Conservation (phyloP, 2,329 filamentous ascomycete species). For the Penicillium sp. region DNA sequence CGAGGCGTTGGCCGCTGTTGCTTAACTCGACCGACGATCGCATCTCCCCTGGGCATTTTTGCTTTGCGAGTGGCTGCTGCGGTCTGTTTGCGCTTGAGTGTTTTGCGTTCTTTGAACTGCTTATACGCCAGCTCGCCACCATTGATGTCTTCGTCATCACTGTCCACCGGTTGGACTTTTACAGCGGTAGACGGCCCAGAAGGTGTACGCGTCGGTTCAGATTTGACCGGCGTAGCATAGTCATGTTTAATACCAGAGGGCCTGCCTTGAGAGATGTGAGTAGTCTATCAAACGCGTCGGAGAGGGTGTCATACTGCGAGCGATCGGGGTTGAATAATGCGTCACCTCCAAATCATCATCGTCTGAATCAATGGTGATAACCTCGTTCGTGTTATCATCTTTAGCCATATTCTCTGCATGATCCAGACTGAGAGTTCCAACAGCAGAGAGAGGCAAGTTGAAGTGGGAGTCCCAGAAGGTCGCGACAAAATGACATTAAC, state of each 20-base stretch:
- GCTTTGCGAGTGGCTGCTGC: constrained; percentile 48
- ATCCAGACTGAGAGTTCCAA: not conserved
- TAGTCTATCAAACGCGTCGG: constrained; percentile 12
- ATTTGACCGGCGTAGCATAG: constrained; percentile 3
- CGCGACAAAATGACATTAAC: not conserved
- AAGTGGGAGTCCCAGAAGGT: constrained; percentile 2
- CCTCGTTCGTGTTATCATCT: constrained; percentile 19
- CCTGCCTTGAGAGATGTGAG: constrained; percentile 20
- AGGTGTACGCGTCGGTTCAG: not conserved
- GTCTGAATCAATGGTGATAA: constrained; percentile 31
- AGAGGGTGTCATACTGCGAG: constrained; percentile 14
- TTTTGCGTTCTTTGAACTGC: constrained; percentile 60
- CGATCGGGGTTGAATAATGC: constrained; percentile 12
- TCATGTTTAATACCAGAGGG: not conserved
- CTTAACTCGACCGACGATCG: constrained; percentile 37
- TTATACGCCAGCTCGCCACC: constrained; percentile 52
- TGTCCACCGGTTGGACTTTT: constrained; percentile 26
- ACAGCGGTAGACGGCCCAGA: constrained; percentile 17
- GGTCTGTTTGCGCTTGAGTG: constrained; percentile 51
- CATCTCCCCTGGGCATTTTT: constrained; percentile 43
- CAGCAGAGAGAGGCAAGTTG: not conserved
- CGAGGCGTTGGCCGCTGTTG: constrained; percentile 22
- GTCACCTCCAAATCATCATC: constrained; percentile 47
- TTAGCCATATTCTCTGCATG: constrained; percentile 19
- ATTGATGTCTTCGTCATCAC: constrained; percentile 35